Evolutionary conservation across 495 filamentous ascomycete genomes (phyloP).

Genomic region (Apiosordaria backusii): DNA sequence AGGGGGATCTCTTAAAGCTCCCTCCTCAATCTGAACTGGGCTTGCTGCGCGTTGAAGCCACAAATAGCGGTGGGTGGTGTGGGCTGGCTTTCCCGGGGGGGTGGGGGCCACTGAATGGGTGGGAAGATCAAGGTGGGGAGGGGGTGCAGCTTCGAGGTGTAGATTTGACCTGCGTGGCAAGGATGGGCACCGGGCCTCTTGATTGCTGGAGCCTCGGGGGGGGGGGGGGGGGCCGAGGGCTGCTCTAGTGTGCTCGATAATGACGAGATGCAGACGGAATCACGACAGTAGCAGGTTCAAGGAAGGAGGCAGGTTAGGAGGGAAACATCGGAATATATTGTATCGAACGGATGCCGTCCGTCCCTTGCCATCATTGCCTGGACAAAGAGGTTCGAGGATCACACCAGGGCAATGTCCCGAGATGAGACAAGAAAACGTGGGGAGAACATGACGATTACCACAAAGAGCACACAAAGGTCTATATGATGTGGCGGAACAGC

Average conservation of each 20-base stretch:
- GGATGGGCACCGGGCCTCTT: neutral
- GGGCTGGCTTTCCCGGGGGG: neutral
- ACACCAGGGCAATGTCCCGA: neutral
- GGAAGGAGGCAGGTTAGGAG: too few relatives aligned
- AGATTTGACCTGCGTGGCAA: neutral
- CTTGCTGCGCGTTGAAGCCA: slow-evolving; percentile 1
- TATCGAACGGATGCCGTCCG: too few relatives aligned
- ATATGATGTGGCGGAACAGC: neutral
- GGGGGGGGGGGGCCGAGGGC: neutral
- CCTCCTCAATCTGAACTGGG: neutral
- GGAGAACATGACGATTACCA: neutral
- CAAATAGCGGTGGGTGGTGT: slow-evolving; percentile 9
- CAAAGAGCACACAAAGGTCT: neutral
- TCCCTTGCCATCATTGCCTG: neutral
- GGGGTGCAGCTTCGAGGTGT: neutral
- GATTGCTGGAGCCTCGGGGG: neutral
- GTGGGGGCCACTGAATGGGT: neutral
- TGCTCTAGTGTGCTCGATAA: neutral
- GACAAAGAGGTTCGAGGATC: neutral
- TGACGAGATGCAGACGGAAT: neutral
- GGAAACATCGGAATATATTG: too few relatives aligned
- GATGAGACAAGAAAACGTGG: neutral
- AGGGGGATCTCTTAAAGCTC: neutral
- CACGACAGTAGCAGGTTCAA: too few relatives aligned
- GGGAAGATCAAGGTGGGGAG: neutral